A percentile compares a stretch with the other conserved stretches of the same genome.
phyloP scores from a whole-genome alignment of 2,329 filamentous ascomycete genomes.

The Pezicula rhizophila region DNA sequence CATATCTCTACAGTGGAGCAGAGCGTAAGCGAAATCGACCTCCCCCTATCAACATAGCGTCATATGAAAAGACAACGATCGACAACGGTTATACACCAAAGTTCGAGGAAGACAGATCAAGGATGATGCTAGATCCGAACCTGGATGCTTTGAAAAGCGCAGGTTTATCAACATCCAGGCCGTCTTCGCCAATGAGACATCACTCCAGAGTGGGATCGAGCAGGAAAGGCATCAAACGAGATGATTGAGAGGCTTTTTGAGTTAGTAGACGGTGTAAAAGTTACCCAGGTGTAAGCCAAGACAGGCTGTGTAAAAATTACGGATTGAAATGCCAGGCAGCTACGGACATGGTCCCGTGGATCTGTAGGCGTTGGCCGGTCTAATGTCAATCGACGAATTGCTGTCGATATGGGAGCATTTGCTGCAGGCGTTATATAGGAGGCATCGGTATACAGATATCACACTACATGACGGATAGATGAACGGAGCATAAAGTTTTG shows the following conservation, averaged over 20 bases:
- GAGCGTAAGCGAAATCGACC: slow-evolving; percentile 55
- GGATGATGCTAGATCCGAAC: slow-evolving; percentile 22
- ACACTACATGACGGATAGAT: not conserved
- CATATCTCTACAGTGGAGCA: slow-evolving; percentile 74
- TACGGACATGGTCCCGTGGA: not conserved
- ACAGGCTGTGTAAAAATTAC: not conserved
- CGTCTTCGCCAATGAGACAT: slow-evolving; percentile 39
- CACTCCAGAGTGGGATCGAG: slow-evolving; percentile 34
- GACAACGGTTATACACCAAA: slow-evolving; percentile 27
- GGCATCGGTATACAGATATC: not conserved
- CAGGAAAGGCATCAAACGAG: slow-evolving; percentile 30
- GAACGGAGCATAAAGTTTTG: slow-evolving; percentile 1
- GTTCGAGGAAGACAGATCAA: slow-evolving; percentile 22
- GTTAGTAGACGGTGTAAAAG: not conserved
- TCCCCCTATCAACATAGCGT: slow-evolving; percentile 61
- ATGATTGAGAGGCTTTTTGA: slow-evolving; percentile 24
- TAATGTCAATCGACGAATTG: not conserved
- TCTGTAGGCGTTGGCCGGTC: not conserved
- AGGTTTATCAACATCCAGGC: slow-evolving; percentile 46
- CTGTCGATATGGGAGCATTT: not conserved
- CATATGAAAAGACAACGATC: slow-evolving; percentile 61
- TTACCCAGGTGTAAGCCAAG: not conserved
- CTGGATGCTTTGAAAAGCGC: slow-evolving; percentile 32
- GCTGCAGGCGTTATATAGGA: not conserved
- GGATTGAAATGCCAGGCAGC: not conserved